phyloP scores from a whole-genome alignment of 139 green algal species.

The Cymbomonas tetramitiformis region DNA sequence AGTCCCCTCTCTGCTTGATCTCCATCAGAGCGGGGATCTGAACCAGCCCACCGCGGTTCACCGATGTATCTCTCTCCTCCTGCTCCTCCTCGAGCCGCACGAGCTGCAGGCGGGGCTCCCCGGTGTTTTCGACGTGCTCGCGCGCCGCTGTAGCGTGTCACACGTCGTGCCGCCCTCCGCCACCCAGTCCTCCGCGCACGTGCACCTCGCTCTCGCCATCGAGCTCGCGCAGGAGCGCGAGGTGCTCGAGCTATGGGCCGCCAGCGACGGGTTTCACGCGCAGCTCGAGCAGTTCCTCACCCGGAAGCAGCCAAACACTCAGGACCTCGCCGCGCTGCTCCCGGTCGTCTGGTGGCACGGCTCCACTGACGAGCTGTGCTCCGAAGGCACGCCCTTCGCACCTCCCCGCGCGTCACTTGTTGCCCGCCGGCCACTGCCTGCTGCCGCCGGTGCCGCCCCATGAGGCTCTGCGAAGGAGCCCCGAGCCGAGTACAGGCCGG shows the following conservation, averaged over 20 bases:
- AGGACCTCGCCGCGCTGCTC: conserved; percentile 40
- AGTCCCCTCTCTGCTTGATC: too few relatives aligned
- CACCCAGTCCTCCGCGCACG: neutral
- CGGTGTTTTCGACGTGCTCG: too few relatives aligned
- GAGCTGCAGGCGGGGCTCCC: conserved; percentile 20
- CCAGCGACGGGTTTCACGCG: conserved; percentile 3
- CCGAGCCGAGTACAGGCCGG: too few relatives aligned
- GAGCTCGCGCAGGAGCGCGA: conserved; percentile 1
- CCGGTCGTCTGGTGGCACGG: conserved; percentile 47
- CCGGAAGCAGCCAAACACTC: conserved; percentile 40
- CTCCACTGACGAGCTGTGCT: conserved; percentile 29
- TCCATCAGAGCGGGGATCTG: too few relatives aligned
- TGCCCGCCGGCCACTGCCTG: neutral
- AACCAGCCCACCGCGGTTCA: too few relatives aligned
- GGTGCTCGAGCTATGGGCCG: conserved; percentile 15
- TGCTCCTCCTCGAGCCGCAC: conserved; percentile 21
- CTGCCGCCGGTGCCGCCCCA: neutral
- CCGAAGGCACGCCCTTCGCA: conserved; percentile 27
- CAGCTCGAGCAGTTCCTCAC: conserved; percentile 46
- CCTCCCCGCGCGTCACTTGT: too few relatives aligned
- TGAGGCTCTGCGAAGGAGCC: neutral
- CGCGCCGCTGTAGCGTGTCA: too few relatives aligned
- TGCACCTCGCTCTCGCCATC: conserved; percentile 17
- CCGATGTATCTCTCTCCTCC: too few relatives aligned
- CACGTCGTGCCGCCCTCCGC: conserved; percentile 6